Base-by-base conservation (phyloP, 164 flowering plant species). In the Stephania cephalantha region DNA sequence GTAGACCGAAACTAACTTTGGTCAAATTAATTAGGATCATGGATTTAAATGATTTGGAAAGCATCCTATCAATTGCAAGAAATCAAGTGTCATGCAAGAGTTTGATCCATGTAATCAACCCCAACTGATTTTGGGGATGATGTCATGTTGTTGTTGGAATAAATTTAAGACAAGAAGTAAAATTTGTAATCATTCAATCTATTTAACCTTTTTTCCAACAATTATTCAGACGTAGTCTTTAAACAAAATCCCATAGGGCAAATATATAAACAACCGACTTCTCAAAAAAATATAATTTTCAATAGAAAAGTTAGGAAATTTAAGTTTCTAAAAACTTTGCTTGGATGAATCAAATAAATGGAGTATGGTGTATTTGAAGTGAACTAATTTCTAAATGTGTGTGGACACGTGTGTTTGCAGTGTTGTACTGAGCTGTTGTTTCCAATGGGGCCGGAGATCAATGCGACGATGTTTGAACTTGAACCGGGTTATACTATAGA, bases 381-480 rank as follows among this genome's bases (percentile, higher is more conserved):
- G 12, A 1, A 42, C 12, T 70, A 17, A 15, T 30, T 17, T 8
- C 11, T 15, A 18, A 9, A 4, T 44, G n/a, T 5, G 7, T 12
- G 55, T 50, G 42, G 5, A 11, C 35, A 11, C 20, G 65, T 17
- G 66, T 53, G 42, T 73, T 17, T 64, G 46, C 18, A 89, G 93
- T 76, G 78, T 46, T 89, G 96, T 68, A 89, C 86, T 68, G 96
- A 91, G 70, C 79, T 91, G 75, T 89, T 86, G 74, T 83, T 86
- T 42, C 91, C 90, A 8, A 83, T 89, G 11, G 91, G 74, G 6
- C 13, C 86, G 2, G 73, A 74, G 30, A 85, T 46, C 46, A 82
- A 88, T 5, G 84, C 81, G 13, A 83, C 89, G 1, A 87, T 91
- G 91, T 90, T 85, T 72, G 86, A 71, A 61, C 75, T 80, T 0